Percentiles rank a stretch among this genome's conserved stretches.
Conservation (phyloP, 139 green algal species). For the Ettlia oleoabundans region DNA sequence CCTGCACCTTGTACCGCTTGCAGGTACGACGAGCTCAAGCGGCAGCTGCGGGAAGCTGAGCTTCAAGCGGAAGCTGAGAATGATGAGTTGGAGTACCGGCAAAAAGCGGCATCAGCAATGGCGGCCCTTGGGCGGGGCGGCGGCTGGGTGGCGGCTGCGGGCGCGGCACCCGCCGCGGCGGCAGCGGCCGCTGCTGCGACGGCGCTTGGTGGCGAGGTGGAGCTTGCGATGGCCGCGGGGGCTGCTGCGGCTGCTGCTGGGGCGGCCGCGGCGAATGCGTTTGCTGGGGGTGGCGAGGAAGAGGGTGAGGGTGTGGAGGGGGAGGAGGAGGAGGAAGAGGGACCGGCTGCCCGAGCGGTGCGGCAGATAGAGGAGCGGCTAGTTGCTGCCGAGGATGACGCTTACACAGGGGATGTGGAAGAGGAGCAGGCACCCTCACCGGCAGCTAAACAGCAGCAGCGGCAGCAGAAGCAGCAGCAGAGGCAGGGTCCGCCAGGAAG, state of each 20-base stretch:
- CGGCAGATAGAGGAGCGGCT: constrained; percentile 50
- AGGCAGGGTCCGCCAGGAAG: too few relatives aligned
- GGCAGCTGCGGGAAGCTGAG: constrained; percentile 50
- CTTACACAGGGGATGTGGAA: constrained; percentile 26
- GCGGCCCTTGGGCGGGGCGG: not conserved
- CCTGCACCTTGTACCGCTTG: not conserved
- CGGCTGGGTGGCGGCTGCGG: not conserved
- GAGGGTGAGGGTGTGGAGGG: not conserved
- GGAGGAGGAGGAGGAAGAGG: constrained; percentile 32
- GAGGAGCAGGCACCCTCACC: not conserved
- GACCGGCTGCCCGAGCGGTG: constrained; percentile 47
- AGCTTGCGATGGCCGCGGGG: not conserved
- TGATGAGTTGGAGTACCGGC: constrained; percentile 49
- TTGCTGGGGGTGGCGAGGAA: not conserved
- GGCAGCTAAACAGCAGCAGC: not conserved
- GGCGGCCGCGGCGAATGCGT: not conserved
- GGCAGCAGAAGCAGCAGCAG: not conserved
- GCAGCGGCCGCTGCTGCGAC: not conserved
- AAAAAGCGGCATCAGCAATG: constrained; percentile 28
- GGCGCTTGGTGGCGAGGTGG: not conserved
- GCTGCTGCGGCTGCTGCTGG: not conserved
- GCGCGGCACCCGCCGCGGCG: not conserved
- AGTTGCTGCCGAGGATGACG: constrained; percentile 34
- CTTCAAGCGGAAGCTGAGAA: constrained; percentile 46
- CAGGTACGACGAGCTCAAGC: constrained; percentile 63